phyloP scores from a whole-genome alignment of 139 green algal genomes.

The Mychonastes homosphaera region DNA sequence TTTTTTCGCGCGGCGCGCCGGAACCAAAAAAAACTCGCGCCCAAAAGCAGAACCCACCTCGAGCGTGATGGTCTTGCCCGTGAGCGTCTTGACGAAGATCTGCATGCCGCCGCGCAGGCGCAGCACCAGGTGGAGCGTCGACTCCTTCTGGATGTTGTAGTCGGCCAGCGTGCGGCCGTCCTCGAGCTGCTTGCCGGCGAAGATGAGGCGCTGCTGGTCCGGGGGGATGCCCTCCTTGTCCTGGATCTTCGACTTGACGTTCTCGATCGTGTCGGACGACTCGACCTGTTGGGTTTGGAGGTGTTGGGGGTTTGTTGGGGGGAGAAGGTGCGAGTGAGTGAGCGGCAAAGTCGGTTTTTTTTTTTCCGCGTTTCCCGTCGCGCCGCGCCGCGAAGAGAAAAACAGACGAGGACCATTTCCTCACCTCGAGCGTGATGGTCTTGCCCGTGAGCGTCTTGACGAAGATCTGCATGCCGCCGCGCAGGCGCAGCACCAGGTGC shows the following conservation, averaged over 20 bases:
- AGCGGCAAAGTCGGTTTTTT: too few species aligned
- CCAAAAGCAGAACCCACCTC: too few species aligned
- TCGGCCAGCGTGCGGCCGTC: constrained; percentile 90
- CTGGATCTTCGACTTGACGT: constrained; percentile 82
- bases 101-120: constrained; percentile 69
- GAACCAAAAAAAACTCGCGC: too few species aligned
- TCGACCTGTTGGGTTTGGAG: too few species aligned
- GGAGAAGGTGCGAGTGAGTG: too few species aligned
- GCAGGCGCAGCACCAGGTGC: constrained; percentile 56
- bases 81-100: constrained; percentile 89
- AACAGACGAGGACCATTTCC: too few species aligned
- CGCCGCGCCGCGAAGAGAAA: too few species aligned
- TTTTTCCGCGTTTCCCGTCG: too few species aligned
- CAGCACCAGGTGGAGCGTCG: constrained; percentile 61
- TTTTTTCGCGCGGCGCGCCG: too few species aligned
- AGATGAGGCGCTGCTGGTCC: constrained; percentile 96
- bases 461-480: constrained; percentile 71
- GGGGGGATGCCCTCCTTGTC: constrained; percentile 88
- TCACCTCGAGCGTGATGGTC: constrained; percentile 64
- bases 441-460: constrained; percentile 84
- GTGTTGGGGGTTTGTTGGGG: too few species aligned
- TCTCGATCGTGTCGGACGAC: constrained; percentile 69
- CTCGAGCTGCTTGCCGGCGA: constrained; percentile 96
- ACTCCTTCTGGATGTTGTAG: constrained; percentile 97
- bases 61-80: constrained; percentile 66